Evolutionary conservation across 2,329 filamentous ascomycete genomes (phyloP), one percentile per base, ranked within the genome.

Genomic region (Teratosphaeria nubilosa): DNA sequence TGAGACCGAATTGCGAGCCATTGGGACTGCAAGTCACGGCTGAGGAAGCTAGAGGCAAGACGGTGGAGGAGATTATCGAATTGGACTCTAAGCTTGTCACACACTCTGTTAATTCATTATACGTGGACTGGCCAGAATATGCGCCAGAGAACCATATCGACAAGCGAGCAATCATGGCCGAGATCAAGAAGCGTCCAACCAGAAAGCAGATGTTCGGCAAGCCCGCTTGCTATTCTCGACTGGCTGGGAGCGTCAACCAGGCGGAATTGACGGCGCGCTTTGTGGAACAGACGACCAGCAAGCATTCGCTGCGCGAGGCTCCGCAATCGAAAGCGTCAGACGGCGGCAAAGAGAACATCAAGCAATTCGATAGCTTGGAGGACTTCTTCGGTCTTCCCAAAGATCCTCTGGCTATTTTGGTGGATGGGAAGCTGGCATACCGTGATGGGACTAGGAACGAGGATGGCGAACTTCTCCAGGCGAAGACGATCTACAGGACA

Each of bases 161-260:
- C 37, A 77, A 78, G n/a, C 76, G 78, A 6, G 76, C 73, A 58
- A 83, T 81, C 73, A 77, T 85, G 58, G 83, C 81, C 70, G 84
- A 82, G 73, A 81, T 72, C 58, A 61, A 60, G 30, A 56, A 59
- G 14, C 68, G 75, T 1, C 72, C 72, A 3, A 69, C 67, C 1
- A 67, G 72, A 34, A 77, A 76, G 59, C 61, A 67, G 30, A 57
- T 66, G 25, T 67, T 69, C 37, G 63, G 64, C 31, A 66, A 64
- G 51, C 54, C 61, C 2, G 56, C 56, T 4, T 51, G 53, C 34
- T 58, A 58, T 25, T 59, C 59, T 22, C 53, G 53, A 4, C 55
- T 62, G 10, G 58, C 16, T 22, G 25, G 51, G 45, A 59, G 32
- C 48, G 16, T 31, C 11, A 7, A 6, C 41, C 25, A 20, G 24